Evolutionary conservation across 257 asterid species (phyloP).

Genomic region (Solanum chiquidenum): DNA sequence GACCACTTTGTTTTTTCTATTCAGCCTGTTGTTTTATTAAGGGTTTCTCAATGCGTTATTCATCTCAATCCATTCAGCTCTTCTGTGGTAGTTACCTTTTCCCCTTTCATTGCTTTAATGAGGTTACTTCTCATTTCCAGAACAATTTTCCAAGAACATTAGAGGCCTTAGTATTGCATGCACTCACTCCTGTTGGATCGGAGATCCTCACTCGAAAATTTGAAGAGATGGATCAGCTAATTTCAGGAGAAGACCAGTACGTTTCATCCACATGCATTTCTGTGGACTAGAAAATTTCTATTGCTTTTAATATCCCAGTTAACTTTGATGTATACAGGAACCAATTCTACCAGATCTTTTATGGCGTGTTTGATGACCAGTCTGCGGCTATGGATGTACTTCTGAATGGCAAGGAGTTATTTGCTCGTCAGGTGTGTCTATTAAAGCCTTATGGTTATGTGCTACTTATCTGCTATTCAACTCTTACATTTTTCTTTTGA

Average conservation of each 20-base stretch:
- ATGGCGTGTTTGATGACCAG: constrained; percentile 64
- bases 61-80: background rate
- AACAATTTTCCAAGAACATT: constrained; percentile 82
- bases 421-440: constrained; percentile 64
- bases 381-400: constrained; percentile 63
- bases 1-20: constrained; percentile 38
- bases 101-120: constrained; percentile 7
- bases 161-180: constrained; percentile 80
- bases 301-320: background rate
- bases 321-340: constrained; percentile 30
- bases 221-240: constrained; percentile 76
- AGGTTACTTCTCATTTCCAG: constrained; percentile 36
- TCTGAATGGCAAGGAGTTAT: constrained; percentile 75
- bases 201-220: constrained; percentile 83
- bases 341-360: constrained; percentile 58
- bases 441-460: background rate
- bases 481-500: background rate
- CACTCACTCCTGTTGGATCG: constrained; percentile 76
- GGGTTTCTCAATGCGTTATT: background rate
- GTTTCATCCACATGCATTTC: background rate
- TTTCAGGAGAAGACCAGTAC: constrained; percentile 40
- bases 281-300: background rate
- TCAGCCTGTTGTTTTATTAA: constrained; percentile 11
- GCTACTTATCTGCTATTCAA: background rate
- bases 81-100: background rate